Evolutionary conservation across 2,329 filamentous ascomycete species (phyloP).

Genomic region (Teratosphaeria nubilosa): DNA sequence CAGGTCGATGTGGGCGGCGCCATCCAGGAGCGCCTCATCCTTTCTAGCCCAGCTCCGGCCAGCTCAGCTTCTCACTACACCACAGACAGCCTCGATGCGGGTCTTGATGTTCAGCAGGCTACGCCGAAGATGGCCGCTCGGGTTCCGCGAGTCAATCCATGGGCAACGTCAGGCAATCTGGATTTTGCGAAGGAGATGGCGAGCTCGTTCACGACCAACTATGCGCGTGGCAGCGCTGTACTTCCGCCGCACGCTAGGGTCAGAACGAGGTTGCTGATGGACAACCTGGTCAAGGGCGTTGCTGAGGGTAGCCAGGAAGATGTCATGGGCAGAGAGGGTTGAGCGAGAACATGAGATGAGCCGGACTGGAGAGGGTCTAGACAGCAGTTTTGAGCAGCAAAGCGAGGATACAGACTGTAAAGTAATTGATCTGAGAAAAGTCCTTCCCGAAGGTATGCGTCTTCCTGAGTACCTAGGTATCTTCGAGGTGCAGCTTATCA

Average conservation of each 20-base stretch:
- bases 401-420: background rate
- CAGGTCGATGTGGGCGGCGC: background rate
- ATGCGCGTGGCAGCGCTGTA: background rate
- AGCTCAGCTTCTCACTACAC: background rate
- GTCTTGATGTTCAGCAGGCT: background rate
- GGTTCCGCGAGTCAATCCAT: background rate
- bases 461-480: background rate
- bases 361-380: background rate
- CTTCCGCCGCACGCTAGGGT: background rate
- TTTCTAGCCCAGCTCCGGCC: background rate
- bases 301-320: background rate
- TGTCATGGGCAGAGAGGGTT: background rate
- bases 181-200: background rate
- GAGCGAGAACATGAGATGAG: background rate
- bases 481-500: too few species aligned
- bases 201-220: background rate
- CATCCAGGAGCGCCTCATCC: background rate
- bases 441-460: background rate
- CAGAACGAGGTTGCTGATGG: background rate
- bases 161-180: background rate
- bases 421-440: background rate
- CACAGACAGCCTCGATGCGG: background rate
- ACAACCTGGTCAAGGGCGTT: background rate
- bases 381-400: background rate
- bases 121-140: background rate